Evolutionary conservation across 129 eudicot genomes (phyloP), one percentile per base, ranked within the genome.

Genomic region (Arctium lappa): DNA sequence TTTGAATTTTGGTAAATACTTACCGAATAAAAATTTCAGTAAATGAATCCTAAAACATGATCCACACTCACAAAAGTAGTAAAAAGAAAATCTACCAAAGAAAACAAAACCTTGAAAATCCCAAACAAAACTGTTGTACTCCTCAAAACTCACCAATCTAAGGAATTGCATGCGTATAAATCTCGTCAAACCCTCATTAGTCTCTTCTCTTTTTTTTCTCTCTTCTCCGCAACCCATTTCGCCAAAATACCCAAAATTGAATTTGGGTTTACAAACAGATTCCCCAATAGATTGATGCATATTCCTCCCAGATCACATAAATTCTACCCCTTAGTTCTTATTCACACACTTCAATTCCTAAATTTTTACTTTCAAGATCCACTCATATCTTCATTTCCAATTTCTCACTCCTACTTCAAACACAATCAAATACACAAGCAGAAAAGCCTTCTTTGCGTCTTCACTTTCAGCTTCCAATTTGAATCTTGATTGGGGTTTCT

Each of bases 291-390:
- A 60, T 60, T 60, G 29, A 56, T 60, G 9, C 29, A 60, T 60
- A 56, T 56, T 56, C 27, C 62, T 42, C 48, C 12, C 10, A 46
- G 56, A 46, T 46, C 22, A 15, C 65, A 53, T 53, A 22, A 53
- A 53, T 53, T 53, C 65, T 6, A 53, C 22, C 65, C 18, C 27
- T 53, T 53, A 53, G 16, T 60, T 60, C 68, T 34, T n/a, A 60
- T 60, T 60, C 68, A 60, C 68, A 5, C 74, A 42, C 42, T 69
- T 69, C 31, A 29, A 68, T 40, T 79, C 75, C 22, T 33, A 33
- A 70, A 30, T 39, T 30, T 10, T 30, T 6, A 36, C 11, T 31
- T 82, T 74, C 81, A 48, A 82, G 86, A 82, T 82, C 86, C 86
- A 76, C 16, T 82, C 33, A 15, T 8, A 5, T 50, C 62, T 76